Evolutionary conservation across 768 basidiomycete species (phyloP).

Genomic region (Tubosaeta sp.): DNA sequence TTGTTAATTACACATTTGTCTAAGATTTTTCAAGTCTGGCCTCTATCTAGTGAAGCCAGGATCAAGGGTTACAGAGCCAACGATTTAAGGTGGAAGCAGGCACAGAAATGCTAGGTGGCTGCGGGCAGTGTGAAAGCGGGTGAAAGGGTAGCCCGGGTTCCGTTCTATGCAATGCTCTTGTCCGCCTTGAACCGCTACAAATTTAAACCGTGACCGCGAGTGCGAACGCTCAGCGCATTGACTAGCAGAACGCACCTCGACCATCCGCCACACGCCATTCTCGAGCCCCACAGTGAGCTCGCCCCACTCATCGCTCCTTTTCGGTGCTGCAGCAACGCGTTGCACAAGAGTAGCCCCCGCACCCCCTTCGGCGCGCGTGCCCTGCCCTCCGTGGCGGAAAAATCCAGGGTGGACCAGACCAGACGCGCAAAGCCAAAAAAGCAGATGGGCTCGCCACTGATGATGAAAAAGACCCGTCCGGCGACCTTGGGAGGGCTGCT

Average conservation of each 20-base stretch:
- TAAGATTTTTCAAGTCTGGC: too few species aligned
- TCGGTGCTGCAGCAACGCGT: constrained; percentile 91
- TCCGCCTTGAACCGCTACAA: constrained; percentile 29
- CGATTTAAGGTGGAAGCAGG: too few species aligned
- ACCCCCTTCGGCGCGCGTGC: constrained; percentile 36
- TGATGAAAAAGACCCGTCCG: constrained; percentile 94
- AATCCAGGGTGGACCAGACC: constrained; percentile 71
- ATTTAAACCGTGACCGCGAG: constrained; percentile 1
- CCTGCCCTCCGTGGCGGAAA: constrained; percentile 39
- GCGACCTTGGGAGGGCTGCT: constrained; percentile 71
- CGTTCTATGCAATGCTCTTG: constrained; percentile 24
- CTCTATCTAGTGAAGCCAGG: too few species aligned
- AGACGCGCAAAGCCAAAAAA: constrained; percentile 92
- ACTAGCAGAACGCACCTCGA: constrained; percentile 51
- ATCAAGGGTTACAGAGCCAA: too few species aligned
- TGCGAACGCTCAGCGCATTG: not conserved
- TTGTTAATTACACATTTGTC: too few species aligned
- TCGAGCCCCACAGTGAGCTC: constrained; percentile 86
- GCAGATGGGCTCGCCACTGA: constrained; percentile 91
- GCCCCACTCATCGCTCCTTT: constrained; percentile 88
- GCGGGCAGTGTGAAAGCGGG: not conserved
- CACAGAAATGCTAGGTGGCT: too few species aligned
- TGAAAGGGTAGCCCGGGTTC: not conserved
- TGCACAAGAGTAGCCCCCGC: constrained; percentile 64
- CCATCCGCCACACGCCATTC: constrained; percentile 77